Percentiles rank a stretch among this genome's conserved stretches.
Evolutionary conservation across 257 asterid species (phyloP).

Genomic region (Mentha longifolia): DNA sequence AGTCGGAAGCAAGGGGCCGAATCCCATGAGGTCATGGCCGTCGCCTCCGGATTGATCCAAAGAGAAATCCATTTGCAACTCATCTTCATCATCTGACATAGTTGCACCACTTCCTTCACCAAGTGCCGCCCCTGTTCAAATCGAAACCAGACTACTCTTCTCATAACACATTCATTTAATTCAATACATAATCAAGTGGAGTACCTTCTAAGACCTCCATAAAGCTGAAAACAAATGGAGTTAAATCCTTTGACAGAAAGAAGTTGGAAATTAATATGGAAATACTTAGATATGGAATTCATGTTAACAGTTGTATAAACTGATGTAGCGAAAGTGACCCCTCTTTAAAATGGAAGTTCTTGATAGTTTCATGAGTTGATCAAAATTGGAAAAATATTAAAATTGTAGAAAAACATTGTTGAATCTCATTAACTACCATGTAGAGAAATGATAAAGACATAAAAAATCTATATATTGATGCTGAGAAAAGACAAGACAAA

Average conservation of each 20-base stretch:
- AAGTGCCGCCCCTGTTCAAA: conserved; percentile 57
- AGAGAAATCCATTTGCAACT: conserved; percentile 73
- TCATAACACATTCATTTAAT: no score
- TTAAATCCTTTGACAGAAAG: neutral
- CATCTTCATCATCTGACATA: conserved; percentile 97
- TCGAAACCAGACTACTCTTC: no score
- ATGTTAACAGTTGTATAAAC: neutral
- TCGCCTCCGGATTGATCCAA: conserved; percentile 72
- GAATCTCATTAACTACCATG: neutral
- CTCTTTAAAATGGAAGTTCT: neutral
- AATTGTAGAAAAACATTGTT: neutral
- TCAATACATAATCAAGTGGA: no score
- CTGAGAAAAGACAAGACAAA: neutral
- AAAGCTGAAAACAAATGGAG: neutral
- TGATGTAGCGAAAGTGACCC: neutral
- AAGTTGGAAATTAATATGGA: neutral
- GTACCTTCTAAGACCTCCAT: no score
- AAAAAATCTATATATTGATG: no score
- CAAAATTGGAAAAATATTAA: neutral
- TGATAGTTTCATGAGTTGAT: neutral
- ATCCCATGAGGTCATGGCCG: conserved; percentile 82
- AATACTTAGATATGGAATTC: neutral
- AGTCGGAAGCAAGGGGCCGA: conserved; percentile 92
- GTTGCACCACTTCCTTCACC: conserved; percentile 93
- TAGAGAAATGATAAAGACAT: neutral